A percentile compares a stretch with the other conserved stretches of the same genome.
These are phyloP conservation scores for Ehretia macrophylla DNA, from an alignment of 257 asterid species.

Conservation along the genomic window DNA sequence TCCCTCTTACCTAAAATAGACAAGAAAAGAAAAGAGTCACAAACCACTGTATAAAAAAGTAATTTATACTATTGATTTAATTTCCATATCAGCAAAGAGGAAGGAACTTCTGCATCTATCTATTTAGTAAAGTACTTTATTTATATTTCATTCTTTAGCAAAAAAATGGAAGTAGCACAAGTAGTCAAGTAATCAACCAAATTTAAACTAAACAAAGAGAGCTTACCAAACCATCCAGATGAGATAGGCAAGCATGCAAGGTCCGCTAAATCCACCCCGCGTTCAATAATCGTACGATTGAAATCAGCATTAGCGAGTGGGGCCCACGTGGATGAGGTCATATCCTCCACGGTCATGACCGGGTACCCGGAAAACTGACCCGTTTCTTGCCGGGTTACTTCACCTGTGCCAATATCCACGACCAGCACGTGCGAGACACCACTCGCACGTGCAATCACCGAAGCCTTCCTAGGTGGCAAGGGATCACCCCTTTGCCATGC, in stretches of 20 bases:
- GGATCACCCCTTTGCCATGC: slow-evolving; percentile 58
- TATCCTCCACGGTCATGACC: slow-evolving; percentile 83
- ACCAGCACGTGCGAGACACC: slow-evolving; percentile 53
- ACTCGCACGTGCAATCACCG: slow-evolving; percentile 69
- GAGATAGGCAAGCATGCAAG: slow-evolving; percentile 84
- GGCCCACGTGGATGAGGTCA: slow-evolving; percentile 66
- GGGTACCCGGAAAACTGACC: slow-evolving; percentile 64
- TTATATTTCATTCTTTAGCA: too few species aligned
- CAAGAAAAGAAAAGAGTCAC: too few species aligned
- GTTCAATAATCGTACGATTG: slow-evolving; percentile 70
- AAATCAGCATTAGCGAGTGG: slow-evolving; percentile 67
- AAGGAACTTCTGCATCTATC: too few species aligned
- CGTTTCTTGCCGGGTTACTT: slow-evolving; percentile 38
- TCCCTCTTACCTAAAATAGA: slow-evolving; percentile 61
- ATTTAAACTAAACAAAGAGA: not conserved
- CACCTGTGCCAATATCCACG: slow-evolving; percentile 48
- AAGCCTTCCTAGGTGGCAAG: slow-evolving; percentile 62
- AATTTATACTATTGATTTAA: too few species aligned
- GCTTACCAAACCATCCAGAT: slow-evolving; percentile 84
- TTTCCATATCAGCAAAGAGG: too few species aligned
- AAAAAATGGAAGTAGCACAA: too few species aligned
- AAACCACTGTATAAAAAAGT: too few species aligned
- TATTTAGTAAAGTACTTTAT: too few species aligned
- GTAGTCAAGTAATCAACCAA: too few species aligned
- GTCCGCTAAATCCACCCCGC: slow-evolving; percentile 81